Conservation (phyloP, 176 grass and related monocot genomes). For the Musa itinerans region DNA sequence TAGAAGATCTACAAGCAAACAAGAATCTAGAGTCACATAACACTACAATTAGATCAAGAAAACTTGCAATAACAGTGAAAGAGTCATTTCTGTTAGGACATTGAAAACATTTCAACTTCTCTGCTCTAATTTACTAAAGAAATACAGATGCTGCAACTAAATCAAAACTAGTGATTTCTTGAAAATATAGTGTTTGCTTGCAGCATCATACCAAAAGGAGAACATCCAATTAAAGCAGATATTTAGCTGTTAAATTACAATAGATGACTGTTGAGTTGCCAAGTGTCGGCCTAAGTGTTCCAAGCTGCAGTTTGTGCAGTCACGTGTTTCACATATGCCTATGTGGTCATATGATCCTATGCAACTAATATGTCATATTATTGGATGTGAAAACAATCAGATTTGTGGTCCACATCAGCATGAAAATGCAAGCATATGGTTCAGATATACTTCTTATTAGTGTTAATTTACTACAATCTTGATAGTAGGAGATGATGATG, state of each 20-base stretch:
- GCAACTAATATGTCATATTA: too few species aligned
- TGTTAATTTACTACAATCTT: neutral
- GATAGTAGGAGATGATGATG: neutral
- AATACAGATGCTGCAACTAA: neutral
- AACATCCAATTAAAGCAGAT: neutral
- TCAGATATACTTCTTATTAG: neutral
- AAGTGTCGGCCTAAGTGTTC: neutral
- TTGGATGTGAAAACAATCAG: too few species aligned
- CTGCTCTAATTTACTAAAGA: neutral
- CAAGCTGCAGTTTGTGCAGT: too few species aligned
- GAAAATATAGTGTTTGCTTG: neutral
- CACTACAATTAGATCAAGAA: too few species aligned
- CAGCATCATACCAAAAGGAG: neutral
- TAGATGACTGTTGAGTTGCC: neutral
- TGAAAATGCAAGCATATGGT: neutral
- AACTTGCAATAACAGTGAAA: too few species aligned
- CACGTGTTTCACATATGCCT: too few species aligned
- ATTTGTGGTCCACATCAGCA: too few species aligned
- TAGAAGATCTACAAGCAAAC: constrained; percentile 5
- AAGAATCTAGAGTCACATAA: neutral
- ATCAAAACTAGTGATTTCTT: neutral
- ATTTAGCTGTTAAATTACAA: neutral
- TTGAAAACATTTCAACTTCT: neutral
- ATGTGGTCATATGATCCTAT: too few species aligned
- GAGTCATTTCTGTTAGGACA: neutral